A percentile compares a stretch with the other conserved stretches of the same genome.
Conservation (phyloP, 768 basidiomycete species). For the Lactifluus volemus region DNA sequence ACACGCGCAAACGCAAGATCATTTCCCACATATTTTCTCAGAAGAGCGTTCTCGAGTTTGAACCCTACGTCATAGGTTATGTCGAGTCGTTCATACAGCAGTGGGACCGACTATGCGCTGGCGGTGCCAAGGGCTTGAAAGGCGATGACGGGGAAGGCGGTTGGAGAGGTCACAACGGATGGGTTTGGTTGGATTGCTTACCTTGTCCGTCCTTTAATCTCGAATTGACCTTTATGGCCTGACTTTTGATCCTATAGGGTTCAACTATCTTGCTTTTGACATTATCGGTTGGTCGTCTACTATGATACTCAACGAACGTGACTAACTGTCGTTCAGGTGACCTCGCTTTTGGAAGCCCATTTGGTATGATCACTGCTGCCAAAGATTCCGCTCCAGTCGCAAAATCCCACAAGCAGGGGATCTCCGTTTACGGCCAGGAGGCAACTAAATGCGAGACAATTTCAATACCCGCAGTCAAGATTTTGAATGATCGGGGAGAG, state of each 20-base stretch:
- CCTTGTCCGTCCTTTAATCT: slow-evolving; percentile 43
- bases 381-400: slow-evolving; percentile 67
- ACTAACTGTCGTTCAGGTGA: slow-evolving; percentile 32
- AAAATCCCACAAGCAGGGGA: slow-evolving; percentile 40
- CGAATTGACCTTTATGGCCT: slow-evolving; percentile 7
- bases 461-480: slow-evolving; percentile 71
- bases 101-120: slow-evolving; percentile 59
- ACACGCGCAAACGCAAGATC: slow-evolving; percentile 85
- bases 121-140: slow-evolving; percentile 40
- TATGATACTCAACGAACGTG: not conserved
- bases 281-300: slow-evolving; percentile 49
- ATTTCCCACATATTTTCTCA: slow-evolving; percentile 79
- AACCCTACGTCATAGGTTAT: slow-evolving; percentile 62
- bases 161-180: slow-evolving; percentile 51
- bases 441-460: slow-evolving; percentile 35
- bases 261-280: slow-evolving; percentile 59
- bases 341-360: slow-evolving; percentile 75
- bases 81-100: slow-evolving; percentile 51
- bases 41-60: slow-evolving; percentile 81
- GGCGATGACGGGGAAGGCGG: slow-evolving; percentile 48
- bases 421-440: slow-evolving; percentile 45
- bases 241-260: slow-evolving; percentile 28
- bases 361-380: slow-evolving; percentile 75
- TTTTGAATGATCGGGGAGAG: slow-evolving; percentile 42
- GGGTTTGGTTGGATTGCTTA: slow-evolving; percentile 66